phyloP scores from a whole-genome alignment of 2,329 filamentous ascomycete genomes.

The Penicillium griseofulvum region DNA sequence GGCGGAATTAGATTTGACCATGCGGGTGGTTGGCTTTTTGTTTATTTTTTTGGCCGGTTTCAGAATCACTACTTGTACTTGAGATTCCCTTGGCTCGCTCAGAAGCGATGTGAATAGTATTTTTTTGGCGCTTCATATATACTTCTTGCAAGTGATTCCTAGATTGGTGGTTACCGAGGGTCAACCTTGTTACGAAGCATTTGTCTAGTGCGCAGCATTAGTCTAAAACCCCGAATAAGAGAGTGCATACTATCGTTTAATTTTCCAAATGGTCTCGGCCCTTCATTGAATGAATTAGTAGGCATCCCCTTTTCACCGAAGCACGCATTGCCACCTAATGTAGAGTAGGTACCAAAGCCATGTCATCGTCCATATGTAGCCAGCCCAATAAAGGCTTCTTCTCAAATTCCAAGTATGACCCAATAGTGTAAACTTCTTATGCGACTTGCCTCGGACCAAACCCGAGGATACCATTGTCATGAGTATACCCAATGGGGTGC shows the following conservation, averaged over 20 bases:
- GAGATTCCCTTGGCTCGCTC: conserved; percentile 25
- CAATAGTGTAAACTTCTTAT: background rate
- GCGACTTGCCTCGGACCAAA: background rate
- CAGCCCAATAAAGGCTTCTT: background rate
- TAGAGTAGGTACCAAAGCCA: background rate
- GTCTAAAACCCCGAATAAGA: background rate
- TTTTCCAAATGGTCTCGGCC: background rate
- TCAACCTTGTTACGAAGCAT: background rate
- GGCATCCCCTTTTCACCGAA: background rate
- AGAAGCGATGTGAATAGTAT: conserved; percentile 20
- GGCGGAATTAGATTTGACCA: background rate
- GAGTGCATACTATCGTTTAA: too few species aligned
- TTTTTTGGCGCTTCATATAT: conserved; percentile 8
- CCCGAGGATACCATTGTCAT: background rate
- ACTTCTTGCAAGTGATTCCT: background rate
- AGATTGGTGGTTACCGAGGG: background rate
- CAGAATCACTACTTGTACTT: conserved; percentile 16
- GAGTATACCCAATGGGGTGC: background rate
- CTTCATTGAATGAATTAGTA: background rate
- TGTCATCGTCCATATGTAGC: too few species aligned
- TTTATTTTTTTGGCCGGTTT: conserved; percentile 1
- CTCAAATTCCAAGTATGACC: background rate
- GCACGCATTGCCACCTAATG: background rate
- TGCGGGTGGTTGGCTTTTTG: conserved; percentile 2
- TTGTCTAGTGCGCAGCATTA: background rate